phyloP scores from a whole-genome alignment of 75 land plant species.

The Adiantum capillusveneris region DNA sequence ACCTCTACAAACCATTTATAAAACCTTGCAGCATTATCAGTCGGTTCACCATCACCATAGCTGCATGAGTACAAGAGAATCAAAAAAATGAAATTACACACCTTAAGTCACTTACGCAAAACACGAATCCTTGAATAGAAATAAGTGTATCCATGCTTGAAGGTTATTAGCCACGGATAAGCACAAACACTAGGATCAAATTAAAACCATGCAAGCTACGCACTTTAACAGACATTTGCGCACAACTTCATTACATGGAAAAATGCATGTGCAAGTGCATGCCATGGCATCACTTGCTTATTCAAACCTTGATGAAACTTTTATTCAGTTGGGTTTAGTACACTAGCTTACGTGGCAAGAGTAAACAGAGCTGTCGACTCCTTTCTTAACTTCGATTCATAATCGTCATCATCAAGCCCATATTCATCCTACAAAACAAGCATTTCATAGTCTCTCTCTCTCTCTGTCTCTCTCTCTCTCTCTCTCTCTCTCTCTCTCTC shows the following conservation, averaged over 20 bases:
- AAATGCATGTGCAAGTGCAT: no score
- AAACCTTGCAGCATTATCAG: conserved; percentile 96
- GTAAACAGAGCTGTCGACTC: conserved; percentile 72
- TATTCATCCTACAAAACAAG: conserved; percentile 99
- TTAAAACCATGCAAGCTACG: neutral
- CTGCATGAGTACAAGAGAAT: no score
- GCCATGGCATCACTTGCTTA: no score
- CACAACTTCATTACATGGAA: no score
- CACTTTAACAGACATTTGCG: no score
- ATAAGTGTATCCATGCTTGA: neutral
- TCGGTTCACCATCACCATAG: conserved; percentile 99
- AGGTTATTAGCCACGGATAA: neutral
- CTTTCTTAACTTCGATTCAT: conserved; percentile 68
- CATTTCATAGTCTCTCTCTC: no score
- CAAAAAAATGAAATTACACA: no score
- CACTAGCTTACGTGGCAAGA: conserved; percentile 93
- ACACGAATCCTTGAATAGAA: neutral
- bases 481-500: no score
- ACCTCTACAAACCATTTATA: conserved; percentile 92
- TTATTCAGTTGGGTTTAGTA: no score
- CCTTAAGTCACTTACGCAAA: neutral
- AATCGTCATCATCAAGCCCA: conserved; percentile 79
- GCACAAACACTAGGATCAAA: neutral
- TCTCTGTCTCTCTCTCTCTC: no score
- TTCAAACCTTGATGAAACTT: no score